Evolutionary conservation across 768 basidiomycete genomes (phyloP).

Genomic region (Arthromyces matolae): DNA sequence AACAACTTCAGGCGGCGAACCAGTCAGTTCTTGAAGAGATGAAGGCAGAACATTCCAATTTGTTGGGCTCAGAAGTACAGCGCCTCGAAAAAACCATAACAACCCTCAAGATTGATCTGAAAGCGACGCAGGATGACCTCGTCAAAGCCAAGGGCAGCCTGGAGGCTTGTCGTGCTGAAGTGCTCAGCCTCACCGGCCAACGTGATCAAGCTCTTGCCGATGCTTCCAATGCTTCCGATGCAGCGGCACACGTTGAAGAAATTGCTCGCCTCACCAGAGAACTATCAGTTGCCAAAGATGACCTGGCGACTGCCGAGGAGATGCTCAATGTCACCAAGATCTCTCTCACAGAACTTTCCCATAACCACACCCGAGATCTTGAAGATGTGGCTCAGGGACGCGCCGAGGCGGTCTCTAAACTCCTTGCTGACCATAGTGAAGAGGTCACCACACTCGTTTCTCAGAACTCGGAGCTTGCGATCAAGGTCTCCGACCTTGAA

Average conservation of each 20-base stretch:
- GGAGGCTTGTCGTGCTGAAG: constrained; percentile 49
- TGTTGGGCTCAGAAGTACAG: constrained; percentile 53
- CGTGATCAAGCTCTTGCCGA: constrained; percentile 58
- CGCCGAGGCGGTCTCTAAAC: constrained; percentile 65
- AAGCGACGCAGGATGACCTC: constrained; percentile 83
- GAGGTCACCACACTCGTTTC: constrained; percentile 53
- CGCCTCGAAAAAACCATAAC: constrained; percentile 60
- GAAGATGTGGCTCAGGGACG: constrained; percentile 70
- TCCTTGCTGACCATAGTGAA: constrained; percentile 55
- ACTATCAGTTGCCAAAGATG: constrained; percentile 61
- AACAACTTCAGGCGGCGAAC: constrained; percentile 65
- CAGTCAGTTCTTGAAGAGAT: constrained; percentile 56
- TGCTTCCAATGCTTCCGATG: constrained; percentile 34
- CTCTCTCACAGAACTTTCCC: constrained; percentile 65
- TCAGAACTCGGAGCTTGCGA: constrained; percentile 60
- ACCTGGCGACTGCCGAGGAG: constrained; percentile 61
- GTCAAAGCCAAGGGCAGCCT: constrained; percentile 65
- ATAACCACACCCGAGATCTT: constrained; percentile 67
- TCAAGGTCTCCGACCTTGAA: constrained; percentile 69
- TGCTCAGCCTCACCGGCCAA: constrained; percentile 55
- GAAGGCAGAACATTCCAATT: constrained; percentile 59
- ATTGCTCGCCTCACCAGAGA: constrained; percentile 55
- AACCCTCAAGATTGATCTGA: constrained; percentile 65
- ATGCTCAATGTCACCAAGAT: constrained; percentile 66
- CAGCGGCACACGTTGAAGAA: constrained; percentile 51